Percentiles rank a stretch among this genome's conserved stretches.
phyloP scores from a whole-genome alignment of 2,329 filamentous ascomycete genomes.

The Cercospora citrullina region DNA sequence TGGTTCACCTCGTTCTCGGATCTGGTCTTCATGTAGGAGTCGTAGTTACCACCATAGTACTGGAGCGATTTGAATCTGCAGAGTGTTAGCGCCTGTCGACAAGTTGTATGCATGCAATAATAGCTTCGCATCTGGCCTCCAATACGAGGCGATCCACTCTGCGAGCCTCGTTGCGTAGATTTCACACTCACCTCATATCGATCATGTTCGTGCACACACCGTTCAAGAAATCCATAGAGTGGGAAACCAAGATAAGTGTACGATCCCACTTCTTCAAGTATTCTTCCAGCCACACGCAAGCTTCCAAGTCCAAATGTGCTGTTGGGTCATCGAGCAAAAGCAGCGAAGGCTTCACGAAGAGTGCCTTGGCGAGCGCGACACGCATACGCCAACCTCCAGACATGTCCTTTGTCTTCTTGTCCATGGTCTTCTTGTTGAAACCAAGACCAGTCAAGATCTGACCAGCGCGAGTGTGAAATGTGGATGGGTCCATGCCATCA shows the following conservation, averaged over 20 bases:
- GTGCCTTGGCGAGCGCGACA: slow-evolving; percentile 93
- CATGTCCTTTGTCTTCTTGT: slow-evolving; percentile 99
- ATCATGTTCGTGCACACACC: slow-evolving; percentile 98
- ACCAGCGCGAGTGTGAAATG: slow-evolving; percentile 91
- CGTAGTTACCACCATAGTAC: slow-evolving; percentile 99
- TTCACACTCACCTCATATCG: slow-evolving; percentile 71
- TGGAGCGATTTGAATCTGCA: slow-evolving; percentile 67
- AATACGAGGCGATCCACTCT: no score
- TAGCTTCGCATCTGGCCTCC: not conserved
- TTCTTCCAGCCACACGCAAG: slow-evolving; percentile 99
- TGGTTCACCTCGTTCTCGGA: slow-evolving; percentile 95
- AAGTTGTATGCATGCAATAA: not conserved
- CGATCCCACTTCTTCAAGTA: slow-evolving; percentile 99
- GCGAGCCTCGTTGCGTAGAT: not conserved
- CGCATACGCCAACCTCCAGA: slow-evolving; percentile 99
- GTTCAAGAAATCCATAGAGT: slow-evolving; percentile 99
- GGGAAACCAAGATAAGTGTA: slow-evolving; percentile 92
- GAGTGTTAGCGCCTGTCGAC: not conserved
- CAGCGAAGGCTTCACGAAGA: slow-evolving; percentile 96
- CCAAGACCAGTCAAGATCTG: slow-evolving; percentile 97
- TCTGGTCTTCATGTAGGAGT: slow-evolving; percentile 91
- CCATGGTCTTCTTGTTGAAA: slow-evolving; percentile 96
- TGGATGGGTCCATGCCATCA: slow-evolving; percentile 98
- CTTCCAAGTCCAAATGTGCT: slow-evolving; percentile 97
- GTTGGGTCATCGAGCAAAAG: slow-evolving; percentile 97